phyloP scores from a whole-genome alignment of 1,139 yeast genomes.

The Geotrichum klebahnii region DNA sequence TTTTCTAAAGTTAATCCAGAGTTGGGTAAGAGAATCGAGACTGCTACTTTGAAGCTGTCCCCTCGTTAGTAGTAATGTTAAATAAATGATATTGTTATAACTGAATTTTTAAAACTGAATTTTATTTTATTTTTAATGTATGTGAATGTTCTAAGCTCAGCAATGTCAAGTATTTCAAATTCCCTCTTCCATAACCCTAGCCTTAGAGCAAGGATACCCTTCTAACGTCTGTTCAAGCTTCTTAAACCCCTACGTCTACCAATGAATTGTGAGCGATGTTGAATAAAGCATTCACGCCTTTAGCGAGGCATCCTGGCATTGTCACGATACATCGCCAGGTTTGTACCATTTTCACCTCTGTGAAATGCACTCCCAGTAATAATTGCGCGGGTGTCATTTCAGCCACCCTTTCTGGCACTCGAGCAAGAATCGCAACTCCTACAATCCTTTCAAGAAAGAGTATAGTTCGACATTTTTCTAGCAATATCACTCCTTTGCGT shows the following conservation, averaged over 20 bases:
- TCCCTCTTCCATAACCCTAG: too few species aligned
- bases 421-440: too few species aligned
- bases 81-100: too few species aligned
- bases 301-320: not conserved
- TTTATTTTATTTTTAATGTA: too few species aligned
- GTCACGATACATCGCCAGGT: not conserved
- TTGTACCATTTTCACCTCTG: not conserved
- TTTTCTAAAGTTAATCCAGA: constrained; percentile 68
- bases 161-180: too few species aligned
- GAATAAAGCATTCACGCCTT: not conserved
- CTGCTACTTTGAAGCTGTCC: constrained; percentile 54
- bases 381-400: not conserved
- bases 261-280: not conserved
- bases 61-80: constrained; percentile 43
- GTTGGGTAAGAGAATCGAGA: constrained; percentile 59
- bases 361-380: not conserved
- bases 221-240: too few species aligned
- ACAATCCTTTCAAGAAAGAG: too few species aligned
- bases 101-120: too few species aligned
- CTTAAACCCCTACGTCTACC: not conserved
- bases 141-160: too few species aligned
- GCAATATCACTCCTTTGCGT: not conserved
- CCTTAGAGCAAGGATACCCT: too few species aligned
- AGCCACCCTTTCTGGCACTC: not conserved
- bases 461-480: too few species aligned